phyloP scores from a whole-genome alignment of 139 green algal genomes.

The Picochlorum costavermella region DNA sequence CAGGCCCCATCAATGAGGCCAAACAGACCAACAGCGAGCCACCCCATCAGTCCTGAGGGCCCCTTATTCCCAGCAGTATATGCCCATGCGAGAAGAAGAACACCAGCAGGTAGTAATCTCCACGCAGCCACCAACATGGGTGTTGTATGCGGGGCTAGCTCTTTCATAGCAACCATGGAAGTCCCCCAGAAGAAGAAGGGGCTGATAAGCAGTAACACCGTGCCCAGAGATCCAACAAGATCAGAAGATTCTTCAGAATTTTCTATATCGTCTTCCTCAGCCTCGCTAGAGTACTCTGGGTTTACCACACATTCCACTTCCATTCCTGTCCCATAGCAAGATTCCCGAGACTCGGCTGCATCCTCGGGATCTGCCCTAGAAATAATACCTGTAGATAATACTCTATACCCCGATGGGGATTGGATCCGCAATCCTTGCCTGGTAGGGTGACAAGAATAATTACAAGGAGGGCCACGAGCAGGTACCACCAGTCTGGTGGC shows the following conservation, averaged over 20 bases:
- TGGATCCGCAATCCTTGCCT: too few species aligned
- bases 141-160: conserved; percentile 55
- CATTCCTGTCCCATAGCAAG: too few species aligned
- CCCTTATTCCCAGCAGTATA: conserved; percentile 42
- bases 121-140: conserved; percentile 82
- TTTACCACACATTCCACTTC: too few species aligned
- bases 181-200: conserved; percentile 98
- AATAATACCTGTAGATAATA: too few species aligned
- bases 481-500: too few species aligned
- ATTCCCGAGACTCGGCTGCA: too few species aligned
- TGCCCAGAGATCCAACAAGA: conserved; percentile 13
- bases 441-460: too few species aligned
- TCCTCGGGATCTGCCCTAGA: too few species aligned
- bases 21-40: conserved; percentile 78
- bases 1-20: conserved; percentile 78
- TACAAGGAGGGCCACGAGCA: too few species aligned
- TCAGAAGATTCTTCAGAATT: background rate
- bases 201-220: conserved; percentile 59
- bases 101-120: conserved; percentile 82
- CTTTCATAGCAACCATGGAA: conserved; percentile 91
- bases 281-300: too few species aligned
- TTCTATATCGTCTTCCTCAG: conserved; percentile 1
- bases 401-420: too few species aligned
- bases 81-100: conserved; percentile 75
- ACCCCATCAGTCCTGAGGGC: conserved; percentile 57